A percentile compares a stretch with the other conserved stretches of the same genome.
Evolutionary conservation across 2,329 filamentous ascomycete genomes (phyloP).

Genomic region (Zalaria obscura): DNA sequence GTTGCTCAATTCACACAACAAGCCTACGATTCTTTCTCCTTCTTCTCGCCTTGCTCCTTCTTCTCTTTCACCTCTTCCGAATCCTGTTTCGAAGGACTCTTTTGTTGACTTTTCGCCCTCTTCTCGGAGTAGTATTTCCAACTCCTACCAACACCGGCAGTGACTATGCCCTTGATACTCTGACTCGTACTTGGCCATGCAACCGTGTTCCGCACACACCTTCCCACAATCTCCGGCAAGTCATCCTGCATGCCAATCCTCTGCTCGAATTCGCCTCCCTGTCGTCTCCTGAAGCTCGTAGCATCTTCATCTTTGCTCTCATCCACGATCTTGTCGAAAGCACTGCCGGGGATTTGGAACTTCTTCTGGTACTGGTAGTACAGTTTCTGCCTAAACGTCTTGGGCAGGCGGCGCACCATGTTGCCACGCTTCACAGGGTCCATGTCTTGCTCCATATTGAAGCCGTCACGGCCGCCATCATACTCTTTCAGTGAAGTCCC

Average conservation of each 20-base stretch:
- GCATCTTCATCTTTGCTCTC: constrained; percentile 55
- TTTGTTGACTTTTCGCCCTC: constrained; percentile 26
- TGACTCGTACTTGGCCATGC: constrained; percentile 85
- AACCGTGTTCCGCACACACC: constrained; percentile 75
- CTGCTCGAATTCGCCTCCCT: constrained; percentile 75
- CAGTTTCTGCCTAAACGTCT: constrained; percentile 71
- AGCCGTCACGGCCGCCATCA: constrained; percentile 42
- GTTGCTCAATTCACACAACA: neutral
- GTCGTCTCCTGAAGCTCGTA: constrained; percentile 52
- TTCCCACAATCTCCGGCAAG: constrained; percentile 55
- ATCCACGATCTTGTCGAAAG: constrained; percentile 76
- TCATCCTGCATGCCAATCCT: constrained; percentile 64
- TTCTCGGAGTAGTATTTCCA: constrained; percentile 75
- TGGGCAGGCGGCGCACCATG: constrained; percentile 86
- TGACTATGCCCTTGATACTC: constrained; percentile 70
- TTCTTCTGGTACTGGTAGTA: constrained; percentile 94
- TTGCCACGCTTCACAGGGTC: constrained; percentile 80
- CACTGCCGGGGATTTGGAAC: constrained; percentile 66
- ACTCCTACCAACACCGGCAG: constrained; percentile 56
- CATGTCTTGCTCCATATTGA: constrained; percentile 76
- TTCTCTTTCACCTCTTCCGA: constrained; percentile 3
- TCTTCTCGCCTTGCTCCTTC: constrained; percentile 1
- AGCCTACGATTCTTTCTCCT: neutral
- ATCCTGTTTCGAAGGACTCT: constrained; percentile 5
- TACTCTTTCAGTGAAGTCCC: constrained; percentile 35